These are phyloP conservation scores for Linderina pennispora DNA, from an alignment of 192 early-diverging fungal genomes.

Conservation along the genomic window DNA sequence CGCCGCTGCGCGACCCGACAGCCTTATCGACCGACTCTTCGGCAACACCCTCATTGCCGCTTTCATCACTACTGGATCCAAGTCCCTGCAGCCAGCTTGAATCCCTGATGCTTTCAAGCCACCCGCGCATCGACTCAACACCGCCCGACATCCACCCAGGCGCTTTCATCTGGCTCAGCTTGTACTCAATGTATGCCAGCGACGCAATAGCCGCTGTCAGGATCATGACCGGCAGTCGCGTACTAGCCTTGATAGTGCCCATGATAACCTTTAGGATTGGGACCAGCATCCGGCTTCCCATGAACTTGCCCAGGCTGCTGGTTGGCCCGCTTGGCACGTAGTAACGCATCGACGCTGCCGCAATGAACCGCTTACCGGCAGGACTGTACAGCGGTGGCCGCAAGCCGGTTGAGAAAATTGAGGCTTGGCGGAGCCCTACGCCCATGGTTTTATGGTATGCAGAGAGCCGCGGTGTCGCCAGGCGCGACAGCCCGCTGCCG, in stretches of 20 bases:
- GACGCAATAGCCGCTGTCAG: conserved; percentile 38
- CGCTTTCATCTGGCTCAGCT: conserved; percentile 39
- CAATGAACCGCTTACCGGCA: conserved; percentile 28
- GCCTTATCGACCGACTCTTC: conserved; percentile 16
- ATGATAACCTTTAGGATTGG: conserved; percentile 21
- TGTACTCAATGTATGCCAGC: conserved; percentile 43
- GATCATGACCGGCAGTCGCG: conserved; percentile 39
- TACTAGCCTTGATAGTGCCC: conserved; percentile 7
- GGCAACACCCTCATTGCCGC: background rate
- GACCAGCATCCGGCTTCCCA: conserved; percentile 16
- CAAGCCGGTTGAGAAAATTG: conserved; percentile 1
- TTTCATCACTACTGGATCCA: conserved; percentile 2
- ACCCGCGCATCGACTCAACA: conserved; percentile 33
- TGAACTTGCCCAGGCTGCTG: conserved; percentile 14
- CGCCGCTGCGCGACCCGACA: conserved; percentile 8
- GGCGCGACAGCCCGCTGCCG: too few relatives aligned
- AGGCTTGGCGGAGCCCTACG: too few relatives aligned
- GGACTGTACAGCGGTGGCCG: conserved; percentile 10
- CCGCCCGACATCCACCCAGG: conserved; percentile 38
- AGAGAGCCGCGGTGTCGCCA: too few relatives aligned
- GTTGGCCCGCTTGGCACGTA: conserved; percentile 35
- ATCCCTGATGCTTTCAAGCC: conserved; percentile 30
- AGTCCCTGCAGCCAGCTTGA: conserved; percentile 29
- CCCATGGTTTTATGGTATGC: too few relatives aligned
- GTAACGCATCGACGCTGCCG: conserved; percentile 34